A percentile compares a stretch with the other conserved stretches of the same genome.
phyloP scores from a whole-genome alignment of 805 yeast genomes.

The Millerozyma miso region DNA sequence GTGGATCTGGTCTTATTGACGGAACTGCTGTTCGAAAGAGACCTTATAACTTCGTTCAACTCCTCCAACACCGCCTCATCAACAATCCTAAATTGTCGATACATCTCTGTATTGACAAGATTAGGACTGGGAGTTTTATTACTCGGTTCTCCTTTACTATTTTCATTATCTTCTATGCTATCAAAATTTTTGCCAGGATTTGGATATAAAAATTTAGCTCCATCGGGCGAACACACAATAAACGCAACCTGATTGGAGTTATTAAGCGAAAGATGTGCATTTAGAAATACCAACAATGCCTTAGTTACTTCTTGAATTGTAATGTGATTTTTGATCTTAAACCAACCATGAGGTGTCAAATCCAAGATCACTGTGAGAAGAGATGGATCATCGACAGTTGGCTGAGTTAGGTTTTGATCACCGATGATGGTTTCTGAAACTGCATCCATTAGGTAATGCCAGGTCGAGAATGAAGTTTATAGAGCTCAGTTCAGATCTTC shows the following conservation, averaged over 20 bases:
- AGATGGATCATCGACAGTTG: conserved; percentile 54
- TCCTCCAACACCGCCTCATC: conserved; percentile 69
- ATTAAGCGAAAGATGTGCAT: conserved; percentile 83
- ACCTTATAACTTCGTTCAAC: conserved; percentile 35
- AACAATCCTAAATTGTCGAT: conserved; percentile 75
- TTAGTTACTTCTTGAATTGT: conserved; percentile 57
- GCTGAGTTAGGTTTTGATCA: conserved; percentile 22
- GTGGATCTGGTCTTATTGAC: conserved; percentile 38
- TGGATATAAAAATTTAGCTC: conserved; percentile 73
- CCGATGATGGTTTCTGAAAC: conserved; percentile 58
- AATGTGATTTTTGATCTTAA: conserved; percentile 39
- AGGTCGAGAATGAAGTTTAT: too few species aligned
- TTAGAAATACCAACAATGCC: conserved; percentile 68
- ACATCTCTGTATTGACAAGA: conserved; percentile 60
- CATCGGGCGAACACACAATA: conserved; percentile 67
- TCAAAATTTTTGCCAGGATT: conserved; percentile 20
- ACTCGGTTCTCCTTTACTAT: conserved; percentile 2
- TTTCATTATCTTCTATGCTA: conserved; percentile 5
- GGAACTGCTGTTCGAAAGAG: conserved; percentile 13
- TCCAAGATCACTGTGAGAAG: conserved; percentile 76
- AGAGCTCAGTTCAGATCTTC: too few species aligned
- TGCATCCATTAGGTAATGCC: conserved; percentile 49
- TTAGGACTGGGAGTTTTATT: conserved; percentile 10
- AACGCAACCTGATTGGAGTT: conserved; percentile 82
- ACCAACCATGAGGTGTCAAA: conserved; percentile 70